Evolutionary conservation across 768 basidiomycete genomes (phyloP), one percentile per base, ranked within the genome.

Genomic region (Pleurotus ostreatus): DNA sequence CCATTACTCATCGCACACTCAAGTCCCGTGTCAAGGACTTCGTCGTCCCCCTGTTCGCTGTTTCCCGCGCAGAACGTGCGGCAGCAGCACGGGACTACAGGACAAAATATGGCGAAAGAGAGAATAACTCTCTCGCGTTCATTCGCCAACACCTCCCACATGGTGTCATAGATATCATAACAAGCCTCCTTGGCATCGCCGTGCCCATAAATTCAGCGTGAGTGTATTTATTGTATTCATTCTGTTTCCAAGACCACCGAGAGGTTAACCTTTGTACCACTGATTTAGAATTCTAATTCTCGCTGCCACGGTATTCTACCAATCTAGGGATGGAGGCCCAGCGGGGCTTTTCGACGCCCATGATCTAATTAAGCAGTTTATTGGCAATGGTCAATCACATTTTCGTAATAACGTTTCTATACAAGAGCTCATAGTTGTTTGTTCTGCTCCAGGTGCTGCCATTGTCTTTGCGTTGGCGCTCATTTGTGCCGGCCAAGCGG

Each of bases 271-370:
- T 25, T n/a, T 13, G 43, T 45, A 6, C 20, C 20, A 43, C 37
- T 34, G 37, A 25, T 30, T 8, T 38, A 86, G 86, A 46, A 89
- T 92, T 55, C 74, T 92, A 20, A 83, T 89, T 30, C 74, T 92
- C 23, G 86, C 87, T 2, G 80, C 82, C 18, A 83, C 89, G 2
- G 86, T 87, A 8, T 91, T 89, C 67, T 87, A 79, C 67, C 62
- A 70, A 7, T 70, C 69, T 26, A 71, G 73, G 16, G 46, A 55
- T n/a, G 58, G 60, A 23, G 65, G 65, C 4, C 77, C 83, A 34
- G 86, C 84, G 7, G 85, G 81, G 57, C 70, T 92, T n/a, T 88
- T 88, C 61, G 87, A 88, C 57, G 89, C 91, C 1, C 77, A 88
- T 63, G 74, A 74, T 5, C 70, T 92, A 3, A 82, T 93, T 52